A percentile compares a stretch with the other conserved stretches of the same genome.
Evolutionary conservation across 129 eudicot genomes (phyloP).

Genomic region (Flaveria robusta): DNA sequence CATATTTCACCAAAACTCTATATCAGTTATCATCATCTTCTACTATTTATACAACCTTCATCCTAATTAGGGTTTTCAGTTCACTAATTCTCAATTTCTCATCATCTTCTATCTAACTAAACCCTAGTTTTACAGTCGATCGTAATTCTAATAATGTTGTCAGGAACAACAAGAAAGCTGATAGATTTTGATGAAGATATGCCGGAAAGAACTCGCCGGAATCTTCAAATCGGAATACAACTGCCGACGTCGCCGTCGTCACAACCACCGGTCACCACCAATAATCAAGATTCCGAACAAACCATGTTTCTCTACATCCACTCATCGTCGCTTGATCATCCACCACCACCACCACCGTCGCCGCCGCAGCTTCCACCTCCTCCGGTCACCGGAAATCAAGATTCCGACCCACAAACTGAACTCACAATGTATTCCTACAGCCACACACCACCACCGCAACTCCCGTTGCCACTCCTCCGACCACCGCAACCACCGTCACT

Average conservation of each 20-base stretch:
- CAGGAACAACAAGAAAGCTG: not conserved
- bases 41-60: too few relatives aligned
- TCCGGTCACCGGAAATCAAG: not conserved
- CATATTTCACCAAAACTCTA: not conserved
- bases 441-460: slow-evolving; percentile 21
- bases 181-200: not conserved
- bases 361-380: not conserved
- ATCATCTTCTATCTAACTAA: too few relatives aligned
- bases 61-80: not conserved
- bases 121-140: too few relatives aligned
- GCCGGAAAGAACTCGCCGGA: not conserved
- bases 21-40: not conserved
- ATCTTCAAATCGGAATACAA: not conserved
- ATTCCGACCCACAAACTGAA: not conserved
- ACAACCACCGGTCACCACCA: not conserved
- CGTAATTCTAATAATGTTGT: not conserved
- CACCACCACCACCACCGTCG: not conserved
- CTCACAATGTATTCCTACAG: slow-evolving; percentile 13
- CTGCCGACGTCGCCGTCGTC: not conserved
- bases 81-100: too few relatives aligned
- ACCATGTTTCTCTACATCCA: not conserved
- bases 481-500: not conserved
- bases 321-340: not conserved
- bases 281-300: not conserved
- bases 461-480: not conserved